A percentile compares a stretch with the other conserved stretches of the same genome.
phyloP scores from a whole-genome alignment of 768 basidiomycete species.

The Auricularia sp. region DNA sequence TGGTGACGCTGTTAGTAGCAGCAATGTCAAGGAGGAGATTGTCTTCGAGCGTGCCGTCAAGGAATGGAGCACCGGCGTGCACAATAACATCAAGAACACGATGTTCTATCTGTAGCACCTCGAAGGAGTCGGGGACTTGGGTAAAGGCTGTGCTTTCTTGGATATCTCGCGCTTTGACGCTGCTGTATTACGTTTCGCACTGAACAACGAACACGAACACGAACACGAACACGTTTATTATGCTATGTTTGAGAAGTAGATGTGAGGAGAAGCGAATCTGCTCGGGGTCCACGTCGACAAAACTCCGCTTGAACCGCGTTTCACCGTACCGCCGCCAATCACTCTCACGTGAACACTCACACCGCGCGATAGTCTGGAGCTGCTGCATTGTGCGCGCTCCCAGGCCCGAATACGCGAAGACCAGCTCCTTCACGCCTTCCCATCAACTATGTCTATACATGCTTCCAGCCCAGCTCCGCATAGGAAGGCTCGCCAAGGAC shows the following conservation, averaged over 20 bases:
- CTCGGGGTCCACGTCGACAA: background rate
- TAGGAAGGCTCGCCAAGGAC: background rate
- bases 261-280: background rate
- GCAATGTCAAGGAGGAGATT: background rate
- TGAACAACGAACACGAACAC: background rate
- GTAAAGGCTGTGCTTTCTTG: too few species aligned
- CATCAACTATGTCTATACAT: background rate
- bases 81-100: constrained; percentile 4
- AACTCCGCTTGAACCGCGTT: background rate
- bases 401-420: too few species aligned
- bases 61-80: constrained; percentile 35
- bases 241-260: background rate
- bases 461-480: background rate
- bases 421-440: too few species aligned
- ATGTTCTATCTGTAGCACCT: background rate
- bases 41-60: constrained; percentile 42
- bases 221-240: background rate
- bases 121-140: background rate
- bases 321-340: background rate
- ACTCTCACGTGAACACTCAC: background rate
- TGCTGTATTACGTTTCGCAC: too few species aligned
- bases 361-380: too few species aligned
- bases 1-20: constrained; percentile 27
- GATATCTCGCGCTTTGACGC: too few species aligned
- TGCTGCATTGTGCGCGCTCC: too few species aligned